A percentile compares a stretch with the other conserved stretches of the same genome.
Evolutionary conservation across 148 eudicot species (phyloP).

Genomic region (Vaccinium darrowii): DNA sequence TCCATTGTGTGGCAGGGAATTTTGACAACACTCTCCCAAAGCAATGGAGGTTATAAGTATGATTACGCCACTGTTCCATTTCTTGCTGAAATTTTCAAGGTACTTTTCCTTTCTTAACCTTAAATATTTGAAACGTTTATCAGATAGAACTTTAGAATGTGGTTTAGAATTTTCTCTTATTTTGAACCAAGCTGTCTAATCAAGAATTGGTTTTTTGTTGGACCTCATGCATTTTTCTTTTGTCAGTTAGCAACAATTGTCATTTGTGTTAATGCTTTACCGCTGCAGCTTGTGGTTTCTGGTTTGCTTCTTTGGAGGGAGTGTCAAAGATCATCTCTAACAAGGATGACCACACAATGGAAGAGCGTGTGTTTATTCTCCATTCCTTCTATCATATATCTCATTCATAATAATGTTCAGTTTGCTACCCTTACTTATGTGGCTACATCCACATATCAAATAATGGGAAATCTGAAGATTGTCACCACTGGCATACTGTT

Average conservation of each 20-base stretch:
- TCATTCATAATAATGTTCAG: slow-evolving; percentile 91
- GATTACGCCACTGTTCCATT: slow-evolving; percentile 72
- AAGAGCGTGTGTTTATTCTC: slow-evolving; percentile 75
- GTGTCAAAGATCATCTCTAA: slow-evolving; percentile 49
- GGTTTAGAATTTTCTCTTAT: background rate
- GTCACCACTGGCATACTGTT: slow-evolving; percentile 88
- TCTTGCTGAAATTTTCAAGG: slow-evolving; percentile 76
- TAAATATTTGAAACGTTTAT: background rate
- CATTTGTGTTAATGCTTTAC: background rate
- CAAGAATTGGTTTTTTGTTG: background rate
- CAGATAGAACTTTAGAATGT: background rate
- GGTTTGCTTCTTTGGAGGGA: slow-evolving; percentile 84
- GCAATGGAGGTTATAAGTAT: slow-evolving; percentile 61
- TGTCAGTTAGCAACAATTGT: background rate
- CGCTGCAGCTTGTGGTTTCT: slow-evolving; percentile 64
- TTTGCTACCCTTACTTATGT: slow-evolving; percentile 95
- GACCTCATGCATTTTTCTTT: background rate
- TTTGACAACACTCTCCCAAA: slow-evolving; percentile 61
- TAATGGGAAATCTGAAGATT: slow-evolving; percentile 95
- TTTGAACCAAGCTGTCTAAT: background rate
- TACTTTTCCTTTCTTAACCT: slow-evolving; percentile 4
- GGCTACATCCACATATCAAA: slow-evolving; percentile 95
- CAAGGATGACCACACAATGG: slow-evolving; percentile 95
- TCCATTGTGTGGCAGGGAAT: slow-evolving; percentile 44
- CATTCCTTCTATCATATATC: slow-evolving; percentile 90